phyloP scores from a whole-genome alignment of 352 stramenopile species.

The Globisporangium acanthophoron region DNA sequence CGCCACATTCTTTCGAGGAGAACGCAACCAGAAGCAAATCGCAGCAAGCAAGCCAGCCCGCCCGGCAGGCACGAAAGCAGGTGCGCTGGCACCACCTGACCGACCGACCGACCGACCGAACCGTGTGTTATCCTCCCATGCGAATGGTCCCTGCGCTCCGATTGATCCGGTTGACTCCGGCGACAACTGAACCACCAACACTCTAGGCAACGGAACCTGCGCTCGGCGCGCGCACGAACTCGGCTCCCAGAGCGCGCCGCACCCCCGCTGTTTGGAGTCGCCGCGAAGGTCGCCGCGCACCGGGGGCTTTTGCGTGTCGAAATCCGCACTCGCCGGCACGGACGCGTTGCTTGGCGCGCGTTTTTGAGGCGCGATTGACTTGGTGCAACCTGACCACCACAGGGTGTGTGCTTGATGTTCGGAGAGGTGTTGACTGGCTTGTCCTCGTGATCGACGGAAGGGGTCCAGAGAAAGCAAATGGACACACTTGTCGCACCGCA shows the following conservation, averaged over 20 bases:
- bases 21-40: not conserved
- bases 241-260: not conserved
- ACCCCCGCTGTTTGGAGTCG: conserved; percentile 13
- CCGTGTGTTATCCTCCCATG: not conserved
- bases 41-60: not conserved
- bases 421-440: not conserved
- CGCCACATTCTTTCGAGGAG: too few species aligned
- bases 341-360: not conserved
- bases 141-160: not conserved
- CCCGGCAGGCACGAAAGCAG: not conserved
- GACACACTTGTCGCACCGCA: conserved; percentile 1
- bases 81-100: too few species aligned
- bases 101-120: not conserved
- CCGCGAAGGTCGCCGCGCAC: conserved; percentile 1
- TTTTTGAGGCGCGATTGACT: conserved; percentile 13
- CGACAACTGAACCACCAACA: not conserved
- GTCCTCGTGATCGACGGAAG: not conserved
- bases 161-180: not conserved
- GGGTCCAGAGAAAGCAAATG: conserved; percentile 1
- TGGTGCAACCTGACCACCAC: not conserved
- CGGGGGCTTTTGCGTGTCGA: conserved; percentile 6
- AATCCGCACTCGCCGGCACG: conserved; percentile 1
- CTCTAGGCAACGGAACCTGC: not conserved
- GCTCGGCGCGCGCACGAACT: not conserved
- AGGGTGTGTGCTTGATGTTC: not conserved